Evolutionary conservation across 345 rosid species (phyloP), one percentile per base, ranked within the genome.

Genomic region (Brassica carinata): DNA sequence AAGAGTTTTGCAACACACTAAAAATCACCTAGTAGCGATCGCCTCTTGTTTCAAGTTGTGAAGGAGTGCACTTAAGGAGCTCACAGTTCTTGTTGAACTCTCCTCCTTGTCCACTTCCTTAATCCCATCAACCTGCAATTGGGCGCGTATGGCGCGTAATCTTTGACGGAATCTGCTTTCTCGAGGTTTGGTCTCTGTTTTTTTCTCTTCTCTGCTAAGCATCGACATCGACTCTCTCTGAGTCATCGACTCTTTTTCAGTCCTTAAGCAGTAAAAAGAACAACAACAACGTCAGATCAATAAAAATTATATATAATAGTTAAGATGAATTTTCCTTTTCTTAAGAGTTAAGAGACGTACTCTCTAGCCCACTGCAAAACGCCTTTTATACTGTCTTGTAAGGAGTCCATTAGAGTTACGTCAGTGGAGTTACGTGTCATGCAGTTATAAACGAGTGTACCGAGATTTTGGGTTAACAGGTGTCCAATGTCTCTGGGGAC

Each of bases 11-110:
- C 27, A 51, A 51, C 15, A 51, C 3, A 8, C 8, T 57, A 51
- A 51, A 23, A 57, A 19, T 18, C 23, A 59, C 87, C 53, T 89
- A 83, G 71, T 88, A 87, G 89, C 3, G 45, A 38, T 38, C 45
- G 45, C 45, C 45, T 38, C 45, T 38, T 38, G 11, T 38, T 38
- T 38, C 8, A 38, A 7, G 3, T 38, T 38, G 45, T 38, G 45
- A 38, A 38, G 45, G 45, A 7, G 11, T 8, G 45, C 45, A 38
- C 45, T 38, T 36, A 1, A 7, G 43, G 43, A 36, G 43, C 43
- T 36, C 43, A 8, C 43, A 36, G 43, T 36, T 36, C 43, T 36
- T 36, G 43, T 36, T 36, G 43, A 36, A 36, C 43, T 36, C 43
- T 36, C 6, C 43, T 36, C 43, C 43, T 36, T 36, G 43, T 36